phyloP scores from a whole-genome alignment of 225 moss, liverwort and hornwort genomes.

The Lunularia cruciata region DNA sequence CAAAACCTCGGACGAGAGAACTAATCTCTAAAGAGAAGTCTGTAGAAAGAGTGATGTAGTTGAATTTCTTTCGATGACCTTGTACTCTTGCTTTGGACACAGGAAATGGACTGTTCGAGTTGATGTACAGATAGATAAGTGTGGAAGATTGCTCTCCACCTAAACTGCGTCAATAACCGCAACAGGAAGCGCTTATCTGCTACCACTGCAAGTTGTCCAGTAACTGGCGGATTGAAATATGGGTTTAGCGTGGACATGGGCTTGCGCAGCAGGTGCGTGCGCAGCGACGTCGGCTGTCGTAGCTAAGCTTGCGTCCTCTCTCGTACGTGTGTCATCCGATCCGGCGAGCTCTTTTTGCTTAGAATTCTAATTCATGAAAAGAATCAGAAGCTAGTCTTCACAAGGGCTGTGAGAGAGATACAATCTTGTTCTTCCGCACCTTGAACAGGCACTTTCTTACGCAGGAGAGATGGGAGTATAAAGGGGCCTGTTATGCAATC shows the following conservation, averaged over 20 bases:
- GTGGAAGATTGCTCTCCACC: too few species aligned
- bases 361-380: neutral
- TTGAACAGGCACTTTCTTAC: neutral
- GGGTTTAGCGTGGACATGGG: slow-evolving; percentile 42
- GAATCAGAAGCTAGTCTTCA: neutral
- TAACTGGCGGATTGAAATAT: too few species aligned
- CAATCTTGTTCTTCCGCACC: neutral
- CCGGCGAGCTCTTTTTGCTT: neutral
- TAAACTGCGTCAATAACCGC: too few species aligned
- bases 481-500: slow-evolving; percentile 57
- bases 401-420: neutral
- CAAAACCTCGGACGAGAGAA: too few species aligned
- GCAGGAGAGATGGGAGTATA: slow-evolving; percentile 62
- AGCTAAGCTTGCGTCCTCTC: slow-evolving; percentile 71
- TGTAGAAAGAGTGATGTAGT: too few species aligned
- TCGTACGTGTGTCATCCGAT: slow-evolving; percentile 26
- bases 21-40: too few species aligned
- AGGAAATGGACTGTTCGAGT: too few species aligned
- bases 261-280: slow-evolving; percentile 65
- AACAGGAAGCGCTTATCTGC: too few species aligned
- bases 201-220: too few species aligned
- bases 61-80: too few species aligned
- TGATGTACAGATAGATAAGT: too few species aligned
- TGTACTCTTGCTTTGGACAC: too few species aligned
- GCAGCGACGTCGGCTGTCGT: slow-evolving; percentile 75